A percentile compares a stretch with the other conserved stretches of the same genome.
Conservation (phyloP, 1,284 basidiomycete species). For the Baeospora myosura region DNA sequence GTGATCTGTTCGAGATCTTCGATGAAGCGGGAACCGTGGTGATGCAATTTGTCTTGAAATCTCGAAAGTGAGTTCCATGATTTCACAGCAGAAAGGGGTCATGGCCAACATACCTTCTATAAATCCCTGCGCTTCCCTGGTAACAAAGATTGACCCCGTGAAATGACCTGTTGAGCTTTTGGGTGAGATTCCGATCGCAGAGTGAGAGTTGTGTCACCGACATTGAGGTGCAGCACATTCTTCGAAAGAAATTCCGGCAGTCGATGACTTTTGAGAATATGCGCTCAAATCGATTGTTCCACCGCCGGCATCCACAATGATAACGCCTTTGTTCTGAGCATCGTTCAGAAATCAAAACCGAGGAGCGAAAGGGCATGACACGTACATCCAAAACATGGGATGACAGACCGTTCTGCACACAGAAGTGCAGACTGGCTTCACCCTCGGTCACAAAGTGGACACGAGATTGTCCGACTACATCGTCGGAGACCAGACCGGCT, state of each 20-base stretch:
- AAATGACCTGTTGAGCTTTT: conserved; percentile 1
- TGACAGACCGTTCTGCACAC: conserved; percentile 16
- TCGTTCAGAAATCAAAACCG: background rate
- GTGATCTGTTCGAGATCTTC: conserved; percentile 29
- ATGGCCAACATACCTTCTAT: background rate
- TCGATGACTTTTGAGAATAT: background rate
- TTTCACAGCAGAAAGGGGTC: background rate
- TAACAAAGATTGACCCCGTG: conserved; percentile 2
- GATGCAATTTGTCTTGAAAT: background rate
- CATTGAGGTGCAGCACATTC: conserved; percentile 7
- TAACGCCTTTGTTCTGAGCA: conserved; percentile 16
- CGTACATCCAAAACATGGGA: background rate
- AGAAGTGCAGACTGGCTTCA: conserved; percentile 29
- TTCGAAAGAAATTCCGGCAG: background rate
- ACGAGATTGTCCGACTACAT: conserved; percentile 16
- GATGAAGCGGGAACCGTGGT: background rate
- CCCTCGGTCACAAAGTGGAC: conserved; percentile 30
- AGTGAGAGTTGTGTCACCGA: too few species aligned
- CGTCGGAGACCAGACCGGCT: conserved; percentile 11
- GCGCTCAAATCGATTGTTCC: conserved; percentile 29
- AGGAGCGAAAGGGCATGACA: background rate
- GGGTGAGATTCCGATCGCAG: too few species aligned
- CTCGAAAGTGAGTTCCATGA: too few species aligned
- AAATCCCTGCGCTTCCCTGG: background rate
- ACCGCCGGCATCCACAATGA: conserved; percentile 31